Evolutionary conservation across 2,329 filamentous ascomycete genomes (phyloP), one percentile per base, ranked within the genome.

Genomic region (Periconia digitata): DNA sequence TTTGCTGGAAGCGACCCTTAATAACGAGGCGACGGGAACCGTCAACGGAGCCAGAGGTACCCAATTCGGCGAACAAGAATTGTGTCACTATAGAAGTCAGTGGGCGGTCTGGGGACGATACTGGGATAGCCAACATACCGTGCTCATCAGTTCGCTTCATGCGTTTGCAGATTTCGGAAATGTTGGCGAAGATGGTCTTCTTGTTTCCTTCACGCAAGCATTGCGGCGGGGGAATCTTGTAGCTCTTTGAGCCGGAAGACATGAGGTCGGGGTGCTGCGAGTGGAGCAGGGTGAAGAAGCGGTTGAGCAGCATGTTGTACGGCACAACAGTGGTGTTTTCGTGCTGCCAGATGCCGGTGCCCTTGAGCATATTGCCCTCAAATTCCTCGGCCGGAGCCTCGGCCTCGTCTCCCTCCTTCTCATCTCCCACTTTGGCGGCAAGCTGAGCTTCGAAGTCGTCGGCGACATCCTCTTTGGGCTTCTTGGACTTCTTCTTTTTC

Each of bases 181-280:
- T 94, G 80, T 99, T 99, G 80, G 92, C 94, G 69, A 99, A 99
- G 69, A 99, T 96, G 55, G 94, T 99, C 86, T 70, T 71, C 85
- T 96, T 95, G 85, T 99, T 99, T 73, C 94, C 94, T 91, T 99
- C 94, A 78, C 94, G 92, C 70, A 97, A 85, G 78, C 94, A 97
- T 80, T 99, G 94, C 43, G 94, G 94, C 44, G 94, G 94, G 44
- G 94, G 94, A 63, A 99, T 99, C 85, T 97, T 97, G 85, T 97
- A 99, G 75, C 89, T 95, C 82, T 91, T 94, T 67, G 86, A 85
- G 59, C 90, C 90, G 72, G 85, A 89, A 55, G 89, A 87, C 57
- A 92, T 87, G 67, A 97, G 87, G 72, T 99, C 94, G 63, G 94
- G 94, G 80, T 99, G 95, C 81, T 95, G 92, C 76, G 92, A 89